Conservation (phyloP, 108 stramenopile genomes). For the Chaetoceros tenuissimus region DNA sequence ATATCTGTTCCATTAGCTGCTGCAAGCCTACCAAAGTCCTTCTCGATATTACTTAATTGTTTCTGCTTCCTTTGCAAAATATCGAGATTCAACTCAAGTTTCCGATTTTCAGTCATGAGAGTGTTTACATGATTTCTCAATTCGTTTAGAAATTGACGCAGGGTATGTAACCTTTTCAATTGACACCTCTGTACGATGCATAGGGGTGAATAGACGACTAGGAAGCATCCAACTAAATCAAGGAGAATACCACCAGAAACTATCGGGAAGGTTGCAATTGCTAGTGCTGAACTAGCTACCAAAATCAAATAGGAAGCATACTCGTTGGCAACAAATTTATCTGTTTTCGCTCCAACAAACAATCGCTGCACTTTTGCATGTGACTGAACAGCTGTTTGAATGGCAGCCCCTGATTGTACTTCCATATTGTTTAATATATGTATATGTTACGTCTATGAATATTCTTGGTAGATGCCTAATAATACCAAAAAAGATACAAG, state of each 20-base stretch:
- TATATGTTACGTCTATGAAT: no score
- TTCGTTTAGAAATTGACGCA: neutral
- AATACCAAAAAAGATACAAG: no score
- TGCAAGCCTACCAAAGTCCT: neutral
- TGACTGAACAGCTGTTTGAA: no score
- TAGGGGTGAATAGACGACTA: neutral
- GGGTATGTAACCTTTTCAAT: neutral
- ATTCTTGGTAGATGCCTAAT: no score
- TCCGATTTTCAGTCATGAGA: neutral
- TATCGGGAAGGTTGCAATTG: neutral
- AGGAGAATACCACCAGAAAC: neutral
- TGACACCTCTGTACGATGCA: neutral
- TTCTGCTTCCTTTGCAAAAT: neutral
- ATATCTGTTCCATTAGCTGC: neutral
- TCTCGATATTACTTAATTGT: neutral
- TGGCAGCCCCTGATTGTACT: no score
- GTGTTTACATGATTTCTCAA: neutral
- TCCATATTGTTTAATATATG: no score
- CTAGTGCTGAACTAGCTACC: neutral
- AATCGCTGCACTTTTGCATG: no score
- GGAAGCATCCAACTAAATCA: neutral
- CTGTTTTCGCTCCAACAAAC: neutral
- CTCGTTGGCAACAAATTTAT: neutral
- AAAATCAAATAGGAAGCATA: neutral
- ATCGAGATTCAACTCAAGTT: neutral